phyloP scores from a whole-genome alignment of 768 basidiomycete genomes.

The Pleurotus citrinopileatus region DNA sequence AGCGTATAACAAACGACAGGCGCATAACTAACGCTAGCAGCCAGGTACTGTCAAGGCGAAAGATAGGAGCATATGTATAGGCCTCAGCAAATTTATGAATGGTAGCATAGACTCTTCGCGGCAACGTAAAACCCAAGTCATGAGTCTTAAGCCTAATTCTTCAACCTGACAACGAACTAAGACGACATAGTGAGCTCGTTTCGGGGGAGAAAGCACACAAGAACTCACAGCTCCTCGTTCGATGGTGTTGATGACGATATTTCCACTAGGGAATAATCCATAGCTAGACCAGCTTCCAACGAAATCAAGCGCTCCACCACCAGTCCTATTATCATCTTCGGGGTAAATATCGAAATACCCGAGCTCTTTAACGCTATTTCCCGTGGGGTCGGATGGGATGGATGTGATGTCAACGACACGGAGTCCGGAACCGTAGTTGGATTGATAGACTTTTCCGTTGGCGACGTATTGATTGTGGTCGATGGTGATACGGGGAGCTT shows the following conservation, averaged over 20 bases:
- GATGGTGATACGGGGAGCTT: constrained; percentile 21
- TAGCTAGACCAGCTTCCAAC: constrained; percentile 16
- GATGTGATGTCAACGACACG: constrained; percentile 25
- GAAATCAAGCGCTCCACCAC: constrained; percentile 11
- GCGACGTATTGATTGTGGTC: constrained; percentile 27
- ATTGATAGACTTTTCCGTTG: constrained; percentile 24
- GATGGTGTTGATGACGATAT: constrained; percentile 16
- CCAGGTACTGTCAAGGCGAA: no score
- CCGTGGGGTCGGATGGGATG: constrained; percentile 25
- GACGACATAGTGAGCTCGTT: not conserved
- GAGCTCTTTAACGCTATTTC: constrained; percentile 14
- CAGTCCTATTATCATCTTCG: constrained; percentile 1
- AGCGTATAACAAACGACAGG: no score
- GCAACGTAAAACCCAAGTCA: no score
- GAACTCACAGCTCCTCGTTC: constrained; percentile 10
- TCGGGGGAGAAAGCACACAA: no score
- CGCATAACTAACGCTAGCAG: no score
- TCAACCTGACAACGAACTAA: not conserved
- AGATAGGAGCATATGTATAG: no score
- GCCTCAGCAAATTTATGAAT: no score
- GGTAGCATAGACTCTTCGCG: no score
- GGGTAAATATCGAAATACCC: constrained; percentile 4
- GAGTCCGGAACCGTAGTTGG: constrained; percentile 26
- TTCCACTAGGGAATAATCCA: constrained; percentile 14
- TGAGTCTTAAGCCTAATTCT: no score